Percentiles rank a stretch among this genome's conserved stretches.
These are phyloP conservation scores for Leccinum broughii DNA, from an alignment of 768 basidiomycete genomes.

Conservation along the genomic window DNA sequence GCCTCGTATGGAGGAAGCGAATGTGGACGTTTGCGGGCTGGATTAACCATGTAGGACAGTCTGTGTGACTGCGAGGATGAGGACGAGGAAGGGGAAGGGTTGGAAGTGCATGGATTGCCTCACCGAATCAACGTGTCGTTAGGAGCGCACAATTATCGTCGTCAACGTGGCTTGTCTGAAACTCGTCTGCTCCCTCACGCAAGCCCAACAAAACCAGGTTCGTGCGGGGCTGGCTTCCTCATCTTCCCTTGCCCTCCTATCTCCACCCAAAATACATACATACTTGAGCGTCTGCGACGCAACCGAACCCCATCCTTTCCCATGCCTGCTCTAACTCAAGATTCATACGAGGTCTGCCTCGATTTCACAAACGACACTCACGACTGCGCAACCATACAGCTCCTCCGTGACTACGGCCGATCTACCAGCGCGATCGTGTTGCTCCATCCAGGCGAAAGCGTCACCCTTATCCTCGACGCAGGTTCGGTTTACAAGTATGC, in stretches of 20 bases:
- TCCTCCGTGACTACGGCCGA: slow-evolving; percentile 63
- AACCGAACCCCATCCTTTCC: slow-evolving; percentile 9
- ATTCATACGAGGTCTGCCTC: slow-evolving; percentile 61
- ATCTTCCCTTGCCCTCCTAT: slow-evolving; percentile 16
- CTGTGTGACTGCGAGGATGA: slow-evolving; percentile 9
- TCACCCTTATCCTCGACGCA: slow-evolving; percentile 69
- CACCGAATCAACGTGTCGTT: slow-evolving; percentile 33
- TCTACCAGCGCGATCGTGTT: slow-evolving; percentile 53
- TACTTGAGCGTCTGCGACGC: slow-evolving; percentile 36
- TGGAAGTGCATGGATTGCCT: slow-evolving; percentile 26
- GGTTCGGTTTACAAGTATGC: slow-evolving; percentile 70
- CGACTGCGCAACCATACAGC: slow-evolving; percentile 62
- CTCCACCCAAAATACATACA: slow-evolving; percentile 15
- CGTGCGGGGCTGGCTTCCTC: slow-evolving; percentile 27
- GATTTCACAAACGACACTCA: slow-evolving; percentile 71
- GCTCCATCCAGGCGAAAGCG: slow-evolving; percentile 60
- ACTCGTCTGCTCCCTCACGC: slow-evolving; percentile 31
- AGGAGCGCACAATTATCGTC: slow-evolving; percentile 31
- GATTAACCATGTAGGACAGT: background rate
- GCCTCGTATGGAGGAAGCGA: slow-evolving; percentile 37
- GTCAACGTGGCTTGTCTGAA: slow-evolving; percentile 30
- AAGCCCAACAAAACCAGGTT: slow-evolving; percentile 36
- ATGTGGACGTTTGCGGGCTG: slow-evolving; percentile 39
- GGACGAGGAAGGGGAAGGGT: slow-evolving; percentile 35
- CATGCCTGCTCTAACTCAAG: slow-evolving; percentile 62